Evolutionary conservation across 208 protist genomes (phyloP), one percentile per base, ranked within the genome.

Genomic region (Lotmaria passim): DNA sequence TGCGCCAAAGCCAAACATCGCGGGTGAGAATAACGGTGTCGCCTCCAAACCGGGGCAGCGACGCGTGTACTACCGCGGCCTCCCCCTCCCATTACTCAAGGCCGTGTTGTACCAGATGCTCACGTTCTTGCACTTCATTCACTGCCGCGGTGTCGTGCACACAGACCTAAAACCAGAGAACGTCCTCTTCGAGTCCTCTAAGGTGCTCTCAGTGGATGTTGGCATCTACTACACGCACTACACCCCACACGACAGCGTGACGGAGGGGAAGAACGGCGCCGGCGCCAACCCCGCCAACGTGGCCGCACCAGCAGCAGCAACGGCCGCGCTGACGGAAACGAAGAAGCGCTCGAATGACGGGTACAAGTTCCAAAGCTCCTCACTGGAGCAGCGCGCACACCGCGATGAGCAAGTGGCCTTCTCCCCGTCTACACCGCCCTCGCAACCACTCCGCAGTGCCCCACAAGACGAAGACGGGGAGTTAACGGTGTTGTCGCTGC

Each of bases 91-190:
- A 3, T 69, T 91, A 26, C 31, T 94, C 23, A 82, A 86, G 50
- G 57, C 81, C 8, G 78, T 92, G 4, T 57, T 93, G 39, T 91
- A 85, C 71, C 87, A 95, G 55, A 79, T 91, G 30, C 73, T 95
- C 24, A 73, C 85, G 7, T 94, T 92, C 61, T 75, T 95, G 50
- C 57, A 79, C 28, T 90, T 87, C 63, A 82, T 79, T 14, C 87
- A 93, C 62, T 57, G 50, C 14, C 75, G 81, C 56, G 87, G 87
- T 19, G 75, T 93, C 51, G 81, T 87, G 44, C 90, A 95, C 79
- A 93, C 87, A 19, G 90, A 95, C 69, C 78, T 95, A 30, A 95
- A 95, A 66, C 90, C 90, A 0, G 85, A 95, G 68, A 95, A 95
- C 66, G 69, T 95, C 17, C 80, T 96, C 41, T 90, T 96, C 60